phyloP scores from a whole-genome alignment of 768 basidiomycete species.

The Tricholoma furcatifolium region DNA sequence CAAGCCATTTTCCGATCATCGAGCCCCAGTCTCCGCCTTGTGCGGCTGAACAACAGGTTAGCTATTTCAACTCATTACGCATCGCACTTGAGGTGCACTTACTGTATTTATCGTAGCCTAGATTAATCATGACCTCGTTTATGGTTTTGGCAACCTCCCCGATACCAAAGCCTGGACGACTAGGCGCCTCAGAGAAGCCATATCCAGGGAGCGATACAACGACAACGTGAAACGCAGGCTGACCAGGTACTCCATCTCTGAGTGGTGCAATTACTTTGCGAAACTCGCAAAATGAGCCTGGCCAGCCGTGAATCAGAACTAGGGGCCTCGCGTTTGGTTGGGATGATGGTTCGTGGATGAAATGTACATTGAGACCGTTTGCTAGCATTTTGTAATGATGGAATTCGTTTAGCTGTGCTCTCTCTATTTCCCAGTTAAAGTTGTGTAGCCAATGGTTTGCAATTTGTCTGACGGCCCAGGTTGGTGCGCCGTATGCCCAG shows the following conservation, averaged over 20 bases:
- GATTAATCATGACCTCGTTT: slow-evolving; percentile 46
- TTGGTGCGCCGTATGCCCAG: too few species aligned
- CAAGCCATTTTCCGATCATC: slow-evolving; percentile 21
- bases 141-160: slow-evolving; percentile 46
- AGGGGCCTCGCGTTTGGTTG: too few species aligned
- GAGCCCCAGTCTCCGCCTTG: slow-evolving; percentile 51
- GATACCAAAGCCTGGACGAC: slow-evolving; percentile 48
- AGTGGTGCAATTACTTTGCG: slow-evolving; percentile 57
- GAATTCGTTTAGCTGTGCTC: too few species aligned
- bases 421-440: too few species aligned
- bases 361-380: too few species aligned
- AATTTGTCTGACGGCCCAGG: too few species aligned
- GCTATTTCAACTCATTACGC: background rate
- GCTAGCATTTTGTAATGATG: too few species aligned
- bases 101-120: slow-evolving; percentile 50
- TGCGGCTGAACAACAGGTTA: slow-evolving; percentile 28
- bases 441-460: too few species aligned
- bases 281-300: slow-evolving; percentile 59
- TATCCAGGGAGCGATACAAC: slow-evolving; percentile 57
- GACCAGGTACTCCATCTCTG: slow-evolving; percentile 35
- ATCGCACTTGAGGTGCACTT: background rate
- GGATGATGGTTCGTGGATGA: too few species aligned
- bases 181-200: slow-evolving; percentile 59
- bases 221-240: slow-evolving; percentile 66
- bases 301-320: slow-evolving; percentile 30